Evolutionary conservation across 805 yeast genomes (phyloP), one percentile per base, ranked within the genome.

Genomic region (Sugiyamaella mastotermitis): DNA sequence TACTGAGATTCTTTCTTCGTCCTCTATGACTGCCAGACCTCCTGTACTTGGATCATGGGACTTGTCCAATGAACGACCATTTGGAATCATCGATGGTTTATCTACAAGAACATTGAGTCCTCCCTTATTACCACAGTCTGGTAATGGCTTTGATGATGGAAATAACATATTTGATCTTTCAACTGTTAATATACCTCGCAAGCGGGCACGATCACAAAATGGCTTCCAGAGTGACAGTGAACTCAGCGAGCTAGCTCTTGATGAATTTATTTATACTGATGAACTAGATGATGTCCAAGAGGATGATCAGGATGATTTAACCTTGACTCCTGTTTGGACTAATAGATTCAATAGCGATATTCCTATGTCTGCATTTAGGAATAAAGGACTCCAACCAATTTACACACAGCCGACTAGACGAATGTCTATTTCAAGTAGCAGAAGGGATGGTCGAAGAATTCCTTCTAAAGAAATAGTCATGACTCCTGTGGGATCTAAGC

Each of bases 31-130:
- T 37, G 77, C 86, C 45, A 66, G 94, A 38, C 97, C 97, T 3
- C 98, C 98, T 2, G 74, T 84, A 19, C 66, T 90, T 41, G 97
- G 97, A 0, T 81, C 95, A 2, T 90, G 97, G 94, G 78, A 82
- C 24, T 80, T 94, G 4, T 75, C 80, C 36, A 75, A 75, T 36
- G 62, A 61, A 40, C 80, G 85, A 51, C 96, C 95, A 1, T 86
- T 83, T 59, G 94, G 96, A 16, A 86, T 90, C 42, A 90, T 90
- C 53, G 97, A 90, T 58, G 98, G 98, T 4, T 71, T 85, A 21
- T 80, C 95, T 0, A 92, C 97, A 0, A 71, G 96, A 39, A 81
- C 94, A 1, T 65, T 90, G 46, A 50, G 50, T 42, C 28, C 43
- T 20, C 31, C 45, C n/a, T 3, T 13, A n/a, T 32, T 27, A 19